Evolutionary conservation across 1,284 basidiomycete species (phyloP), one percentile per base, ranked within the genome.

Genomic region (Ganoderma leucocontextum): DNA sequence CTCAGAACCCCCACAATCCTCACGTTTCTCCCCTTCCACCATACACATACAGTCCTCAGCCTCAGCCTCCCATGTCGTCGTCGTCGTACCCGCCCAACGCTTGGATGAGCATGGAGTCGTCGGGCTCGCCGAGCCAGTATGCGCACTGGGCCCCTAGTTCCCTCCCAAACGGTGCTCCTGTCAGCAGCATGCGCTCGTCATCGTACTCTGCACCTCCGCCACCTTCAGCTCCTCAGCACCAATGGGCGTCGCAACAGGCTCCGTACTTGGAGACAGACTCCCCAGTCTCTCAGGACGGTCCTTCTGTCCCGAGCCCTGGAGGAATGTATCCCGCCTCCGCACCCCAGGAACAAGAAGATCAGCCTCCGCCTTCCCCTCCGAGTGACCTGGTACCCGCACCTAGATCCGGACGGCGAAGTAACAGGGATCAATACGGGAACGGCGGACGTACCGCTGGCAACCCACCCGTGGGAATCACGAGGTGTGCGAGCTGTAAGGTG

Each of bases 401-500:
- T 17, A 82, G 89, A 70, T 84, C 89, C 19, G 84, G 87, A 70
- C 84, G 90, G 66, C 84, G 91, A 67, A 78, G 80, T 47, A 74
- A 74, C 35, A 68, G 78, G 67, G 80, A 81, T 29, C 74, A 76
- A 42, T 77, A 78, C 53, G 72, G 73, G 36, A 77, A 72, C 25
- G 77, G 78, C 33, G 77, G 78, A 65, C 76, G 80, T 62, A 76
- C 79, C 57, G 73, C 77, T 13, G 86, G 86, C 29, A 91, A 89
- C 69, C 87, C 94, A 15, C 94, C 94, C 0, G 86, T 87, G 42
- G 93, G 95, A 6, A 84, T 95, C 12, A 81, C 87, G 63, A 88
- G 88, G 73, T 97, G 95, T 80, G 87, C 91, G 17, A 94, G 91
- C 75, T 97, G 95, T 81, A 93, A 91, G 78, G 92, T 86, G 29